phyloP scores from a whole-genome alignment of 2,329 filamentous ascomycete species.

The Zarea fungicola region DNA sequence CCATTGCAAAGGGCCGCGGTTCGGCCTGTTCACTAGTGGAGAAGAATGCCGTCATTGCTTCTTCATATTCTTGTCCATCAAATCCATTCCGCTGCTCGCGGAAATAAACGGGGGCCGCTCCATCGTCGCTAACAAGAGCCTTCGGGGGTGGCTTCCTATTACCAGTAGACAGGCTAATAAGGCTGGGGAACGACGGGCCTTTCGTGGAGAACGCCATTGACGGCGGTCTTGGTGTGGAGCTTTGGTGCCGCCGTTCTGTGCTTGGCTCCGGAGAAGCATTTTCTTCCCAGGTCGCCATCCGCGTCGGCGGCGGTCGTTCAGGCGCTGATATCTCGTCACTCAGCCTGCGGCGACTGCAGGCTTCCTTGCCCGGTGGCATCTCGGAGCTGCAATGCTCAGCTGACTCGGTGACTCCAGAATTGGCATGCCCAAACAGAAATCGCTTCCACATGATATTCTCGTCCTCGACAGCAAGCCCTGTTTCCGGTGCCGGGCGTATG shows the following conservation, averaged over 20 bases:
- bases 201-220: constrained; percentile 8
- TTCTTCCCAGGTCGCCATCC: constrained; percentile 1
- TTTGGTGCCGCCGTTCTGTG: not conserved
- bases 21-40: constrained; percentile 13
- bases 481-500: not conserved
- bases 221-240: constrained; percentile 9
- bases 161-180: not conserved
- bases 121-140: not conserved
- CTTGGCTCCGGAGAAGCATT: not conserved
- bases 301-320: constrained; percentile 7
- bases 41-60: not conserved
- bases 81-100: not conserved
- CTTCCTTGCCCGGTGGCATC: not conserved
- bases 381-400: not conserved
- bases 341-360: constrained; percentile 1
- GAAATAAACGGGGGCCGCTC: not conserved
- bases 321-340: not conserved
- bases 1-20: constrained; percentile 9
- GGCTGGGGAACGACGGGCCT: not conserved
- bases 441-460: constrained; percentile 9
- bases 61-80: no score
- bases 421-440: not conserved
- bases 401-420: not conserved
- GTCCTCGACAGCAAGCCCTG: not conserved
- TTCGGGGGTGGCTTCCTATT: not conserved